Conservation (phyloP, 2,329 filamentous ascomycete genomes). For the Calonectria hawksworthii region DNA sequence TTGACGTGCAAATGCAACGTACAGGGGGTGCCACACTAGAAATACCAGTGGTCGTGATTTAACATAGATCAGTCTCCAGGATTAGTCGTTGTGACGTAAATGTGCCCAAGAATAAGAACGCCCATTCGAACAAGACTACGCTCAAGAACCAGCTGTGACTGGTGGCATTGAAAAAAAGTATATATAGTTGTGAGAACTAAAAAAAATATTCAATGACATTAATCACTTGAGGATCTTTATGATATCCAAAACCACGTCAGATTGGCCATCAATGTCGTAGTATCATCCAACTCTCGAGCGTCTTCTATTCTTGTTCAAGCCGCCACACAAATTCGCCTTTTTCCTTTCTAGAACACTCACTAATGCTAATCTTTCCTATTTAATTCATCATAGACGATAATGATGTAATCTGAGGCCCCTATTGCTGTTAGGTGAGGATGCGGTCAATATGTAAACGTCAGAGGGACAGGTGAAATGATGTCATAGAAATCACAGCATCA, state of each 20-base stretch:
- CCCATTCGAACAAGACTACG: neutral
- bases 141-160: neutral
- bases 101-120: neutral
- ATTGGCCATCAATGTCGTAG: neutral
- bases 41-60: neutral
- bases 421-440: neutral
- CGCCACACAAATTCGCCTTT: neutral
- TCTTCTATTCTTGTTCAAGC: neutral
- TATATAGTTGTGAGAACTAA: neutral
- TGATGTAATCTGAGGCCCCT: neutral
- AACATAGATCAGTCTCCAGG: neutral
- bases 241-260: neutral
- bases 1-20: neutral
- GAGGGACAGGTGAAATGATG: neutral
- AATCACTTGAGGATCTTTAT: neutral
- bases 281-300: neutral
- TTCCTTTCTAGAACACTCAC: too few species aligned
- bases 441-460: neutral
- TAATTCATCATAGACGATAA: neutral
- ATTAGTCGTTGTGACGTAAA: neutral
- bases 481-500: neutral
- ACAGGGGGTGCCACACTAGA: neutral
- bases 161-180: neutral
- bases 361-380: neutral
- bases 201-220: neutral